These are phyloP conservation scores for Priceomyces carsonii DNA, from an alignment of 805 yeast species.

Conservation along the genomic window DNA sequence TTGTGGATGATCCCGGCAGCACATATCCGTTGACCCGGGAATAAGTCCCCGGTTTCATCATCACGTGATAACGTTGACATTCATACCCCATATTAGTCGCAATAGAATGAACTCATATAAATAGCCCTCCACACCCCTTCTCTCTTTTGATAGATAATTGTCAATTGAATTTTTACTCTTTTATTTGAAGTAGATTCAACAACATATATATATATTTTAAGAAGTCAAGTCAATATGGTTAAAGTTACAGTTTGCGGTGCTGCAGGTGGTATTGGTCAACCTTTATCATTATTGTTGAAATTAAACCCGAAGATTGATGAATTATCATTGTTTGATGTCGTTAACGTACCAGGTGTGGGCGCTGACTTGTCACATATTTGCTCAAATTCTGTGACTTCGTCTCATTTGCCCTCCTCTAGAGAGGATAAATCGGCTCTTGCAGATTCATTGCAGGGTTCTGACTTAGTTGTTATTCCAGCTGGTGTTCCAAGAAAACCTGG, in stretches of 20 bases:
- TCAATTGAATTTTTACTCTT: constrained; percentile 1
- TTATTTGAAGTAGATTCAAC: background rate
- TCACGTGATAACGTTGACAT: too few species aligned
- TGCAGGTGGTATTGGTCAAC: constrained; percentile 95
- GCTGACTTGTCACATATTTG: constrained; percentile 85
- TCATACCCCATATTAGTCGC: constrained; percentile 3
- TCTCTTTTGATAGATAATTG: background rate
- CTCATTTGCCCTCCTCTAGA: constrained; percentile 59
- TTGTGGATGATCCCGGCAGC: too few species aligned
- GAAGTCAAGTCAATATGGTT: constrained; percentile 29
- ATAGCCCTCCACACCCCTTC: constrained; percentile 3
- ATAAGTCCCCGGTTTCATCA: too few species aligned
- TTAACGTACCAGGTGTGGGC: constrained; percentile 82
- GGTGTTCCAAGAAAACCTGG: constrained; percentile 95
- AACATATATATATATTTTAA: background rate
- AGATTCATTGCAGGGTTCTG: constrained; percentile 44
- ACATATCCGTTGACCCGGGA: background rate
- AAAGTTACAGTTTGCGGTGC: constrained; percentile 91
- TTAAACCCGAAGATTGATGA: constrained; percentile 61
- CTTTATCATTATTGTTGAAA: constrained; percentile 78
- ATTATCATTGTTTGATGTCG: constrained; percentile 82
- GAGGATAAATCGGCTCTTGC: constrained; percentile 49
- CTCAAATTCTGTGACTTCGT: constrained; percentile 60
- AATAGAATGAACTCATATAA: background rate
- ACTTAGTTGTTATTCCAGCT: constrained; percentile 68